A percentile compares a stretch with the other conserved stretches of the same genome.
phyloP scores from a whole-genome alignment of 2,329 filamentous ascomycete species.

The Verticillium dahliae region DNA sequence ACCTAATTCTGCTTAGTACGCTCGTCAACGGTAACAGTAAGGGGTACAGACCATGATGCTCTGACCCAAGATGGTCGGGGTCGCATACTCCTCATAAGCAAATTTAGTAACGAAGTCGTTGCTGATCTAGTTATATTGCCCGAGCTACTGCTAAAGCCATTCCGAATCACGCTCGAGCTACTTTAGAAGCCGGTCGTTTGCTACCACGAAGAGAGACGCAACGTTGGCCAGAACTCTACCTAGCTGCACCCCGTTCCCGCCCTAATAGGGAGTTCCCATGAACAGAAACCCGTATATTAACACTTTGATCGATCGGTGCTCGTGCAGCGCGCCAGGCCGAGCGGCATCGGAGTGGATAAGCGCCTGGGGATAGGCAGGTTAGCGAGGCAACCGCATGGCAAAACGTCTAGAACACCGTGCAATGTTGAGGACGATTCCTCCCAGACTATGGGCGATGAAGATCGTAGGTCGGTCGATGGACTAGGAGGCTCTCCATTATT shows the following conservation, averaged over 20 bases:
- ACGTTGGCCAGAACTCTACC: slow-evolving; percentile 22
- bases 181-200: slow-evolving; percentile 20
- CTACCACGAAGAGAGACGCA: slow-evolving; percentile 23
- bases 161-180: background rate
- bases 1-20: background rate
- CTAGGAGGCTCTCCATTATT: slow-evolving; percentile 8
- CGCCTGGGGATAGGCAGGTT: slow-evolving; percentile 8
- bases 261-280: slow-evolving; percentile 30
- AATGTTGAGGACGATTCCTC: slow-evolving; percentile 24
- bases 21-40: background rate
- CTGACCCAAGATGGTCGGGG: background rate
- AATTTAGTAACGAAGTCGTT: background rate
- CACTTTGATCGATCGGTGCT: slow-evolving; percentile 22
- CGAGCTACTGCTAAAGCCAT: background rate
- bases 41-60: background rate
- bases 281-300: slow-evolving; percentile 31
- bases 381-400: background rate
- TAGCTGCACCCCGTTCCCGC: slow-evolving; percentile 21
- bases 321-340: slow-evolving; percentile 14
- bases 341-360: slow-evolving; percentile 24
- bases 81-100: background rate
- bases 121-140: background rate
- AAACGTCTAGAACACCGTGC: slow-evolving; percentile 18
- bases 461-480: slow-evolving; percentile 21
- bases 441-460: slow-evolving; percentile 22